Conservation (phyloP, 1,284 basidiomycete species). For the Bondarzewia mesenterica region DNA sequence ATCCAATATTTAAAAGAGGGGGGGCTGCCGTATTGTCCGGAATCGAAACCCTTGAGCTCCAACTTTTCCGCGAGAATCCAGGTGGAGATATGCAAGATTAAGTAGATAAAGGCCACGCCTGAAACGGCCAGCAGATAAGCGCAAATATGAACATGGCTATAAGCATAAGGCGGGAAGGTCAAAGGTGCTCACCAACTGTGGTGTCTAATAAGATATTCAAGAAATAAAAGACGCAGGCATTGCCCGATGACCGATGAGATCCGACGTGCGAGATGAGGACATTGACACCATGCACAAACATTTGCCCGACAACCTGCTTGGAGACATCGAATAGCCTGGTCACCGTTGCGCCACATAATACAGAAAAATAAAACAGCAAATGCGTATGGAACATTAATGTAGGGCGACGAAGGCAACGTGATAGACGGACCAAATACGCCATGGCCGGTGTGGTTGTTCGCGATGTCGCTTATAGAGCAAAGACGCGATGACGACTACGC, state of each 20-base stretch:
- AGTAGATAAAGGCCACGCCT: constrained; percentile 85
- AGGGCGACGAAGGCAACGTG: neutral
- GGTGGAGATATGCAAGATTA: constrained; percentile 66
- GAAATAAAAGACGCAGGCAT: constrained; percentile 90
- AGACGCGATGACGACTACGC: constrained; percentile 78
- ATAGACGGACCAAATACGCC: constrained; percentile 79
- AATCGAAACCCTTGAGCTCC: constrained; percentile 70
- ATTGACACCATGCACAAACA: constrained; percentile 85
- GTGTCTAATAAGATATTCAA: constrained; percentile 94
- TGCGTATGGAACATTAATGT: too few relatives aligned
- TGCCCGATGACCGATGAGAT: constrained; percentile 60
- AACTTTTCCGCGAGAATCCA: constrained; percentile 60
- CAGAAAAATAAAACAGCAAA: neutral
- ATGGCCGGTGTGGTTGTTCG: constrained; percentile 79
- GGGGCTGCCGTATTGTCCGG: constrained; percentile 82
- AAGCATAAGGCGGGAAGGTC: neutral
- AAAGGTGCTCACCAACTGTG: constrained; percentile 62
- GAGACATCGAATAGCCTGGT: constrained; percentile 82
- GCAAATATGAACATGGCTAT: constrained; percentile 3
- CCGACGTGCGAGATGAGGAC: constrained; percentile 70
- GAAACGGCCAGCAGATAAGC: neutral
- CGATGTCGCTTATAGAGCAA: constrained; percentile 85
- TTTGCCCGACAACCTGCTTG: constrained; percentile 89
- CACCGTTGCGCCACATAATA: too few relatives aligned
- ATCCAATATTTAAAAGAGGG: constrained; percentile 70